Conservation (phyloP, 768 basidiomycete genomes). For the Tricholoma flavovirens region DNA sequence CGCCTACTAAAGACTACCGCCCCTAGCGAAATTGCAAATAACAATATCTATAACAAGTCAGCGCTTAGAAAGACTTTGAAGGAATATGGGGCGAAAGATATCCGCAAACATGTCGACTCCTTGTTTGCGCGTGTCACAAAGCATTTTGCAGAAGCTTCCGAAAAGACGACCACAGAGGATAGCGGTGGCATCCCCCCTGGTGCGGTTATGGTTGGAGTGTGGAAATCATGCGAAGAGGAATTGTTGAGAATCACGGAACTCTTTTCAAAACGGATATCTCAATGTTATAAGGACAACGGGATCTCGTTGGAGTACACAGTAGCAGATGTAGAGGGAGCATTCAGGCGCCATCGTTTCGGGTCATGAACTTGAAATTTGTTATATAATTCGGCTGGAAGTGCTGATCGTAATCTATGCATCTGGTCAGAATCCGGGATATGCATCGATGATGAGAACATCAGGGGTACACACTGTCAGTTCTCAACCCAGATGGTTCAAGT, state of each 20-base stretch:
- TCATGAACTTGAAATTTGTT: slow-evolving; percentile 6
- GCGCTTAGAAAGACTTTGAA: slow-evolving; percentile 81
- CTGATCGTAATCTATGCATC: not conserved
- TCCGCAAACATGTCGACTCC: slow-evolving; percentile 82
- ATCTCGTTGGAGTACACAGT: slow-evolving; percentile 68
- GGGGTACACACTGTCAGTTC: not conserved
- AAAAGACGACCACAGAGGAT: slow-evolving; percentile 56
- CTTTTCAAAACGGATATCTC: slow-evolving; percentile 61
- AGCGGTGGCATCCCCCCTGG: slow-evolving; percentile 48
- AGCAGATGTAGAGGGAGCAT: slow-evolving; percentile 72
- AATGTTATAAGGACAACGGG: slow-evolving; percentile 76
- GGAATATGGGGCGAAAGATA: slow-evolving; percentile 82
- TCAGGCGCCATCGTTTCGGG: slow-evolving; percentile 55
- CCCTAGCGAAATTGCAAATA: slow-evolving; percentile 69
- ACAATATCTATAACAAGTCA: slow-evolving; percentile 67
- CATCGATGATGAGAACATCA: not conserved
- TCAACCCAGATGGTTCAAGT: not conserved
- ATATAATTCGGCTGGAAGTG: no score
- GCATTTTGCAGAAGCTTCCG: slow-evolving; percentile 84
- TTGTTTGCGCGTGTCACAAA: slow-evolving; percentile 92
- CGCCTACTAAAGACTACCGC: slow-evolving; percentile 78
- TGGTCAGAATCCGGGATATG: not conserved
- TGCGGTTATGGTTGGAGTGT: slow-evolving; percentile 75
- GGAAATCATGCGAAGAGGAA: slow-evolving; percentile 89
- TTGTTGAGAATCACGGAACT: slow-evolving; percentile 65